These are phyloP conservation scores for Lactarius sanguifluus DNA, from an alignment of 768 basidiomycete genomes.

Conservation along the genomic window DNA sequence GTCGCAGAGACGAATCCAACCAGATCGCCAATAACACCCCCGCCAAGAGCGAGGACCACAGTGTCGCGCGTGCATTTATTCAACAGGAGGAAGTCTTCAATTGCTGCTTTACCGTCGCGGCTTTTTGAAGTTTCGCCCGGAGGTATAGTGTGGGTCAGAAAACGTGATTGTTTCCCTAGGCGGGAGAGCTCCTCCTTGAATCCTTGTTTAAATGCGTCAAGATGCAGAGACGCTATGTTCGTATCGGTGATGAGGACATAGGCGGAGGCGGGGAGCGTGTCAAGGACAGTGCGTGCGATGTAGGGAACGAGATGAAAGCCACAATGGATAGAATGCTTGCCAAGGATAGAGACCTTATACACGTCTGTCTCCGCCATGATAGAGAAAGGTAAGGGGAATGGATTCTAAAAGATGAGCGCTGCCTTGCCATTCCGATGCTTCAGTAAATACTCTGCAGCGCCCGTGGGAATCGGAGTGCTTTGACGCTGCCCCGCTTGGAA, in stretches of 20 bases:
- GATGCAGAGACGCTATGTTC: constrained; percentile 80
- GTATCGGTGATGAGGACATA: constrained; percentile 95
- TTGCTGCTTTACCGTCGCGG: constrained; percentile 84
- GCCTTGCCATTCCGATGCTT: neutral
- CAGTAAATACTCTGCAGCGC: constrained; percentile 16
- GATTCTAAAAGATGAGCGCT: neutral
- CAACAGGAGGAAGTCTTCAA: constrained; percentile 90
- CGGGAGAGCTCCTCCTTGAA: constrained; percentile 51
- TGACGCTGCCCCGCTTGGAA: neutral
- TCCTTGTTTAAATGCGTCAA: constrained; percentile 62
- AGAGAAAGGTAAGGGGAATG: neutral
- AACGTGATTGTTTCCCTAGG: constrained; percentile 46
- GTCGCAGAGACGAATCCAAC: constrained; percentile 97
- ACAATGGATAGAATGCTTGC: constrained; percentile 50
- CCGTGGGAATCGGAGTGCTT: constrained; percentile 25
- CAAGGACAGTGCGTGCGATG: constrained; percentile 72
- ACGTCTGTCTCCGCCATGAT: constrained; percentile 35
- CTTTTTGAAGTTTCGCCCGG: constrained; percentile 95
- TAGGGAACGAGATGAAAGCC: constrained; percentile 56
- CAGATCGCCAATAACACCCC: constrained; percentile 96
- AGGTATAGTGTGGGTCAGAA: constrained; percentile 74
- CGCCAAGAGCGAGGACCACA: constrained; percentile 90
- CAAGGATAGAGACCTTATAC: constrained; percentile 47
- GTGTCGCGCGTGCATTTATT: constrained; percentile 91
- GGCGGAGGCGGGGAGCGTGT: constrained; percentile 70